phyloP scores from a whole-genome alignment of 1,139 yeast genomes.

The Meyerozyma athensensis region DNA sequence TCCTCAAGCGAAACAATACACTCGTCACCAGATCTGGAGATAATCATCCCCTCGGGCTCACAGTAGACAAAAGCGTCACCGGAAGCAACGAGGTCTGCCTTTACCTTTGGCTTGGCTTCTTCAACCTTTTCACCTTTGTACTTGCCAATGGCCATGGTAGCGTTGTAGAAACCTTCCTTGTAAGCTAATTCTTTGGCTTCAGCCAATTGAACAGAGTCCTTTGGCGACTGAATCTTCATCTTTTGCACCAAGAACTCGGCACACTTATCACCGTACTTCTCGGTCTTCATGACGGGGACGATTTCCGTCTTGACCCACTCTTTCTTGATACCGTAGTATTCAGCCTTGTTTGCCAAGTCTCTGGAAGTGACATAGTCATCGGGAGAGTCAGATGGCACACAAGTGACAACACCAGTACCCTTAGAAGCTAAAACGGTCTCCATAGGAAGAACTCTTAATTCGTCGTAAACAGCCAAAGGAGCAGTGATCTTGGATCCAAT shows the following conservation, averaged over 20 bases:
- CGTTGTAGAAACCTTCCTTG: slow-evolving; percentile 95
- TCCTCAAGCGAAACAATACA: slow-evolving; percentile 97
- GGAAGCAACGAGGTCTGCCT: slow-evolving; percentile 69
- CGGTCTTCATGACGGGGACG: slow-evolving; percentile 71
- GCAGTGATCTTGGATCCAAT: slow-evolving; percentile 87
- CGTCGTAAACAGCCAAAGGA: slow-evolving; percentile 69
- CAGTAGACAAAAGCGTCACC: slow-evolving; percentile 85
- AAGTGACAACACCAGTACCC: slow-evolving; percentile 99
- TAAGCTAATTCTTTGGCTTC: slow-evolving; percentile 92
- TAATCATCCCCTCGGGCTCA: slow-evolving; percentile 88
- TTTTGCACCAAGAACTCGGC: slow-evolving; percentile 85
- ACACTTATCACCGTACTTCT: slow-evolving; percentile 81
- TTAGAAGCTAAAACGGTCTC: slow-evolving; percentile 91
- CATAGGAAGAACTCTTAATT: slow-evolving; percentile 90
- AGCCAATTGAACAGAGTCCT: slow-evolving; percentile 81
- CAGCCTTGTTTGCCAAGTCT: slow-evolving; percentile 87
- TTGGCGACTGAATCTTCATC: slow-evolving; percentile 90
- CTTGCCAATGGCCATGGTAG: slow-evolving; percentile 73
- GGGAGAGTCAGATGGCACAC: slow-evolving; percentile 98
- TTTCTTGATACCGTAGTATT: slow-evolving; percentile 77
- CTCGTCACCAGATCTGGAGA: slow-evolving; percentile 94
- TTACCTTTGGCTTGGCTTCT: slow-evolving; percentile 82
- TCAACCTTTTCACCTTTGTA: slow-evolving; percentile 90
- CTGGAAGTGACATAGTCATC: slow-evolving; percentile 87
- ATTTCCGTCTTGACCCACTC: slow-evolving; percentile 83